These are phyloP conservation scores for Camellia granthamiana DNA, from an alignment of 148 eudicot species.

Conservation along the genomic window DNA sequence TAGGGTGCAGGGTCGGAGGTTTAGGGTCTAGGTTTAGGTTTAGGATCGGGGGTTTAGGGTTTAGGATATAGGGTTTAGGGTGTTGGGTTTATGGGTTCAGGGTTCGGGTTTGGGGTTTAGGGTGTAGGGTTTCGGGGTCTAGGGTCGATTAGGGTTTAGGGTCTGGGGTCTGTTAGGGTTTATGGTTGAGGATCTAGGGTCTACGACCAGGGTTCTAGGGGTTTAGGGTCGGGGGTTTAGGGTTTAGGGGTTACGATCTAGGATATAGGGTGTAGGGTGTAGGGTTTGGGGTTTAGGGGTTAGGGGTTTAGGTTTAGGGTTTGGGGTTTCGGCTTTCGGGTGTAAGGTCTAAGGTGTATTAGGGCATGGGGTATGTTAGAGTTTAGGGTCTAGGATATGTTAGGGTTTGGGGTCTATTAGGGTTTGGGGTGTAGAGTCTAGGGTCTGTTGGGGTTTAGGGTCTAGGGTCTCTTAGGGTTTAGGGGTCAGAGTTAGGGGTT, in stretches of 20 bases:
- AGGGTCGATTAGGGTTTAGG: slow-evolving; percentile 12
- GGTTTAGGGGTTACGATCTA: slow-evolving; percentile 13
- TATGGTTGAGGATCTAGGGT: too few species aligned
- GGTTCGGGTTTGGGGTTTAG: slow-evolving; percentile 3
- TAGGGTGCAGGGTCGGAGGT: not conserved
- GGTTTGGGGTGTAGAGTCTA: too few species aligned
- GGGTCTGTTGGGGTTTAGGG: too few species aligned
- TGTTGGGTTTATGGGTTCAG: slow-evolving; percentile 11
- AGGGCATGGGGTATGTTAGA: slow-evolving; percentile 15
- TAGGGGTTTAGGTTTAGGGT: too few species aligned
- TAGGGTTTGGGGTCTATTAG: too few species aligned
- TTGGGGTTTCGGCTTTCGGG: slow-evolving; percentile 4
- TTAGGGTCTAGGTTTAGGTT: slow-evolving; percentile 10
- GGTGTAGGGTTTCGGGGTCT: slow-evolving; percentile 4
- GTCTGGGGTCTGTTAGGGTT: slow-evolving; percentile 13
- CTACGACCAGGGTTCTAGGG: too few species aligned
- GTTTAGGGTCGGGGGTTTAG: too few species aligned
- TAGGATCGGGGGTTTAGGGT: slow-evolving; percentile 10
- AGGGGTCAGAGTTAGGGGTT: too few species aligned
- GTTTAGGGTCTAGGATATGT: slow-evolving; percentile 6
- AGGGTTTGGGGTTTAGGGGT: slow-evolving; percentile 18
- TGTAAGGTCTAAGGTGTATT: not conserved
- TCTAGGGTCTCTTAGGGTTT: too few species aligned
- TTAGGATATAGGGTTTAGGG: slow-evolving; percentile 12
- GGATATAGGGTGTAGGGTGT: slow-evolving; percentile 7